Percentiles rank a stretch among this genome's conserved stretches.
phyloP scores from a whole-genome alignment of 164 flowering plant genomes.

The Vitis cinerea region DNA sequence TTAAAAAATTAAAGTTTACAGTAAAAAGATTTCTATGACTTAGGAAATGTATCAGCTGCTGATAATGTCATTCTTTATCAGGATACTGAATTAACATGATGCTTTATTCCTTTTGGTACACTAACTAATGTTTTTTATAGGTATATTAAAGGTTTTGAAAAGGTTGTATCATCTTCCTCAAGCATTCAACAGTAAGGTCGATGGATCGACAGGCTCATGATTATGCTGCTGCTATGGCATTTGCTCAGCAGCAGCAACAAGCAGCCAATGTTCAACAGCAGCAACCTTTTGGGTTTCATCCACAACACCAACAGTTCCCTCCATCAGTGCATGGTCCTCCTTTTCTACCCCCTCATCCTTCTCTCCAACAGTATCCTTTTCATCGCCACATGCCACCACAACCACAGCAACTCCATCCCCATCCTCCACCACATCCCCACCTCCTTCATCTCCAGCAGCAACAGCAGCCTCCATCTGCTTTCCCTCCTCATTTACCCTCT shows the following conservation, averaged over 20 bases:
- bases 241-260: constrained; percentile 76
- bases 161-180: too few relatives aligned
- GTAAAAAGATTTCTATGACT: too few relatives aligned
- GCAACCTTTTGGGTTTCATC: constrained; percentile 76
- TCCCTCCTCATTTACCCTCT: constrained; percentile 66
- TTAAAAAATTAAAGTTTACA: too few relatives aligned
- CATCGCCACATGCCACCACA: constrained; percentile 58
- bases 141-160: too few relatives aligned
- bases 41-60: too few relatives aligned
- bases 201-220: constrained; percentile 75
- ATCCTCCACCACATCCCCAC: constrained; percentile 53
- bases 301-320: constrained; percentile 77
- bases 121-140: too few relatives aligned
- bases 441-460: constrained; percentile 66
- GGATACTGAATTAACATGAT: too few relatives aligned
- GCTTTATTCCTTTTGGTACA: too few relatives aligned
- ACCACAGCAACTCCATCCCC: constrained; percentile 42
- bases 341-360: constrained; percentile 69
- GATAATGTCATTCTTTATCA: too few relatives aligned
- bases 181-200: not conserved
- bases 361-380: constrained; percentile 74
- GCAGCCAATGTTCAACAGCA: constrained; percentile 55
- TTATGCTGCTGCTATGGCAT: constrained; percentile 71
- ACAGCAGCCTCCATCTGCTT: constrained; percentile 56
- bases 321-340: constrained; percentile 62